Evolutionary conservation across 306 rosid genomes (phyloP), one percentile per base, ranked within the genome.

Genomic region (Vachellia collinsii): DNA sequence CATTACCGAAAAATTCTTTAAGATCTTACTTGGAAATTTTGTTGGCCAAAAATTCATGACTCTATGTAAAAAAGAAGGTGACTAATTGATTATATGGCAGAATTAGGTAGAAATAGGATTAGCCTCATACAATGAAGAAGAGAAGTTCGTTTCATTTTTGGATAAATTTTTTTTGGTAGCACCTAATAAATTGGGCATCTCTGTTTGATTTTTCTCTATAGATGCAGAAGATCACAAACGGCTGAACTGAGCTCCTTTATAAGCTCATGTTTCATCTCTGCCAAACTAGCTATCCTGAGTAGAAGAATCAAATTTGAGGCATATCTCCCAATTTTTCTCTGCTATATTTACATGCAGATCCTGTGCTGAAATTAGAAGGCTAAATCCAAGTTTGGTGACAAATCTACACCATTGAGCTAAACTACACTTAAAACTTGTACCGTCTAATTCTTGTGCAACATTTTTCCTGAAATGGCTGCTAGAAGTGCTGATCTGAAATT

Each of bases 401-500:
- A 19, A 50, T 70, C 70, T 80, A 66, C 38, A 65, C 85, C 34
- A 80, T 85, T 44, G 80, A 58, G 62, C 64, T 68, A 80, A 80
- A 59, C 77, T 37, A 62, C 36, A 79, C 56, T 37, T 39, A 62
- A 29, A 16, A 20, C 61, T 51, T 51, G 22, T 17, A 79, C 79
- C 17, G 75, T 69, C 70, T 56, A 83, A 82, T 80, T 81, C 43
- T 88, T 80, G 23, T 83, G 92, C 82, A 79, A 68, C 47, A 93
- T 77, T 74, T 86, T 92, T 79, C 99, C 99, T 13, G 98, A 93
- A 43, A 96, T 93, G 75, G 97, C 99, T 14, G 98, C 98, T 53
- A 89, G 91, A 53, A 96, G 89, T 71, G 98, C 98, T 82, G 94
- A 90, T 63, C 97, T 96, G 87, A 96, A 96, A 56, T 87, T 88